Evolutionary conservation across 164 flowering plant genomes (phyloP).

Genomic region (Nymphaea colorata): DNA sequence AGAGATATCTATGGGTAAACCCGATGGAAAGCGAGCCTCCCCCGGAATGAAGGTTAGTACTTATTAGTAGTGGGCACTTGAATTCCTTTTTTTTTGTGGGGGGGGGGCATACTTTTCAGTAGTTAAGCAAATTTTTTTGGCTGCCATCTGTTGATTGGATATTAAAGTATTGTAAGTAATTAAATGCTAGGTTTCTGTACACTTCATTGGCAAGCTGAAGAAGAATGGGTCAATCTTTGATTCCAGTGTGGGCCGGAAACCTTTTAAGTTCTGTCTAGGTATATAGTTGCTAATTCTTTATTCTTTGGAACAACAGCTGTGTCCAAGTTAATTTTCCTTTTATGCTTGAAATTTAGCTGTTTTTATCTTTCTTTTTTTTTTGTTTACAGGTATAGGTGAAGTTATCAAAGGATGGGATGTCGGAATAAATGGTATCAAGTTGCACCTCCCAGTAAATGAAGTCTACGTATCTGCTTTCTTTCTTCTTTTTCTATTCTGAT

Average conservation of each 20-base stretch:
- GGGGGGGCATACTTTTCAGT: background rate
- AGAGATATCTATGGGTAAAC: constrained; percentile 79
- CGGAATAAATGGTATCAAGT: constrained; percentile 16
- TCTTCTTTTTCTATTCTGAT: background rate
- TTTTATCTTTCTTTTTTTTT: background rate
- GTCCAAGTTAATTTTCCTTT: background rate
- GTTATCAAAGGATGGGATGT: constrained; percentile 62
- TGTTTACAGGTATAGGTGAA: constrained; percentile 56
- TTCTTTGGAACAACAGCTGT: background rate
- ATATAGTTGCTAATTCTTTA: constrained; percentile 1
- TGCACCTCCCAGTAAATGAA: background rate
- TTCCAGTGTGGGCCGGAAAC: constrained; percentile 57
- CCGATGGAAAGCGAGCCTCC: constrained; percentile 80
- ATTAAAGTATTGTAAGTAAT: background rate
- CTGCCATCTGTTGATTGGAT: background rate
- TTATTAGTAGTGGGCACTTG: background rate
- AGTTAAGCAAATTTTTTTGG: background rate
- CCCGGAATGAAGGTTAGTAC: constrained; percentile 54
- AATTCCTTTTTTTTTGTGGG: too few species aligned
- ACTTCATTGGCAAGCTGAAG: background rate
- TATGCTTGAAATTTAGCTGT: background rate
- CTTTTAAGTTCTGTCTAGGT: constrained; percentile 88
- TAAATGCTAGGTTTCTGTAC: constrained; percentile 36
- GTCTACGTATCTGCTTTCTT: background rate
- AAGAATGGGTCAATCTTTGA: constrained; percentile 60